Percentiles rank a stretch among this genome's conserved stretches.
phyloP scores from a whole-genome alignment of 192 early-diverging fungal genomes.

The Backusella psychrophila region DNA sequence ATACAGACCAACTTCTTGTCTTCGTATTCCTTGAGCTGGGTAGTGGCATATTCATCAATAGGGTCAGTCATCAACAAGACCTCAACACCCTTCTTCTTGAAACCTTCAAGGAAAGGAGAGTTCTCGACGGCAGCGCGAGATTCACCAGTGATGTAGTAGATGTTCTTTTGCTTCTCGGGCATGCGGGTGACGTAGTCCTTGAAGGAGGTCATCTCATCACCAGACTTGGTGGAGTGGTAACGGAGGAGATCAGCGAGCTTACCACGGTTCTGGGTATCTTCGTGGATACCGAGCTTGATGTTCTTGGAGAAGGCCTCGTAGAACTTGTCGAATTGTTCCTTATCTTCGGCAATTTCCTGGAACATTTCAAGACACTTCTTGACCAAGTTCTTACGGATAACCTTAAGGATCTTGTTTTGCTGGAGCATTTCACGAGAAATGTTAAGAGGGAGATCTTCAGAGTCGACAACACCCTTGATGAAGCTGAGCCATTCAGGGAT shows the following conservation, averaged over 20 bases:
- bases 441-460: constrained; percentile 99
- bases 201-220: constrained; percentile 95
- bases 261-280: constrained; percentile 94
- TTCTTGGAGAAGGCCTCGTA: constrained; percentile 99
- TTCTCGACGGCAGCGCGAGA: constrained; percentile 91
- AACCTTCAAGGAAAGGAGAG: constrained; percentile 96
- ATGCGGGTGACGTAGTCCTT: constrained; percentile 99
- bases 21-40: constrained; percentile 99
- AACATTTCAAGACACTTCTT: constrained; percentile 99
- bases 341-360: constrained; percentile 94
- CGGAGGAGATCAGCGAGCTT: constrained; percentile 98
- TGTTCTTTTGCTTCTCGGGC: constrained; percentile 99
- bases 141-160: constrained; percentile 99
- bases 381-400: constrained; percentile 99
- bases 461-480: constrained; percentile 99
- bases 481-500: constrained; percentile 99
- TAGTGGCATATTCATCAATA: constrained; percentile 98
- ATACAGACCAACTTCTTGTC: constrained; percentile 98
- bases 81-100: constrained; percentile 99
- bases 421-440: constrained; percentile 99
- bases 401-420: constrained; percentile 99
- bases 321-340: constrained; percentile 99
- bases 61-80: constrained; percentile 99
- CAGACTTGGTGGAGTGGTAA: constrained; percentile 99
- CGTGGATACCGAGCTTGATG: constrained; percentile 99